Evolutionary conservation across 768 basidiomycete species (phyloP), one percentile per base, ranked within the genome.

Genomic region (Tubosaeta brunneosetosa): DNA sequence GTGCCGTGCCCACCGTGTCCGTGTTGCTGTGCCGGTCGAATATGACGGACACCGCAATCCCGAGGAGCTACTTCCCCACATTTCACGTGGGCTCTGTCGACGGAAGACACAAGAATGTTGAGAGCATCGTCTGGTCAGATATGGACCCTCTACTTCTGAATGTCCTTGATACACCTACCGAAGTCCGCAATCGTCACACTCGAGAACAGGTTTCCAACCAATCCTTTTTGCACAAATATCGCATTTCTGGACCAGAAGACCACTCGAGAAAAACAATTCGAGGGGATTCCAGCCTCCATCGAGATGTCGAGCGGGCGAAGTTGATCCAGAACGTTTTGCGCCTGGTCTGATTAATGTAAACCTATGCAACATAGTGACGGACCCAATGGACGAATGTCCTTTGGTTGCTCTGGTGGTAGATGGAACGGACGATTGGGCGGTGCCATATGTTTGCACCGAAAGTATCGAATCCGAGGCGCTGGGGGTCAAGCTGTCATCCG

Each of bases 161-260:
- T 44, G 26, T 44, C 51, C 44, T 56, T 41, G 59, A 50, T 29
- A 38, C 47, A 41, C 79, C 50, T 51, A 86, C 83, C 83, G 79
- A 61, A 90, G 69, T 26, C 86, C 85, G 69, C 93, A 94, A 69
- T 94, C 92, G 67, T 94, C 92, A 65, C 92, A 95, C 61, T 88
- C 83, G 17, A 94, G 71, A 31, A 87, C 79, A 19, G 91, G 84
- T 66, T 91, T 94, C 85, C 88, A 86, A 12, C 91, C 91, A 36
- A 95, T 74, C 44, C 89, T 74, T 75, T 93, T 94, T 40, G 66
- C 63, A 62, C 92, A 95, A 16, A 92, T 70, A 67, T 90, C 90
- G 61, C 92, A 95, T 65, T 87, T 92, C 45, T 84, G 78, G 3
- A 81, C 81, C 22, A 89, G 66, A 43, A 88, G 69, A 16, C 80